Conservation (phyloP, 495 filamentous ascomycete species). For the Penicillium alfredii region DNA sequence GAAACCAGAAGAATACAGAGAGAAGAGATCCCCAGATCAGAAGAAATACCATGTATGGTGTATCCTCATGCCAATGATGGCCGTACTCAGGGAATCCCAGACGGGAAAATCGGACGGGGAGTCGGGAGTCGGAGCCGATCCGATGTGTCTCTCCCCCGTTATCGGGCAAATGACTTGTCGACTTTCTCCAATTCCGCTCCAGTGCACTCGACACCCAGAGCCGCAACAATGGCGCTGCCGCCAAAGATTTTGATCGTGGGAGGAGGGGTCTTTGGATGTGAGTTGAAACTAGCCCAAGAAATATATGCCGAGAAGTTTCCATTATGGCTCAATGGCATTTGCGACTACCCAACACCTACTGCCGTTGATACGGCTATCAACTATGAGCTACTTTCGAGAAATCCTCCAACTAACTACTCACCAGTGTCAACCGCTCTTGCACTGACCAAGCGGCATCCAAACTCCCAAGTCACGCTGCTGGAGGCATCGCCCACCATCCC, state of each 20-base stretch:
- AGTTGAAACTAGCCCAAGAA: no score
- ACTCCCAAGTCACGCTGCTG: conserved; percentile 57
- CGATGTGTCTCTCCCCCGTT: conserved; percentile 1
- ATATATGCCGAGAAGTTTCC: no score
- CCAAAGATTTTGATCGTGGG: conserved; percentile 66
- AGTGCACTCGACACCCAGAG: background rate
- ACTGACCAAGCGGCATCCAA: conserved; percentile 52
- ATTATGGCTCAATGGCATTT: no score
- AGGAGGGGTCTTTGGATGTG: conserved; percentile 70
- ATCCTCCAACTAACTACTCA: conserved; percentile 8
- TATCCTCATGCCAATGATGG: no score
- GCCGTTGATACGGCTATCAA: no score
- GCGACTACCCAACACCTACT: background rate
- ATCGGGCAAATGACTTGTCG: no score
- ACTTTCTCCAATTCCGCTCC: conserved; percentile 1
- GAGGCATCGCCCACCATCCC: conserved; percentile 64
- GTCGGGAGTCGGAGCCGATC: conserved; percentile 5
- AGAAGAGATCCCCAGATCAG: background rate
- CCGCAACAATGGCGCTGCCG: conserved; percentile 33
- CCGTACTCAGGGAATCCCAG: no score
- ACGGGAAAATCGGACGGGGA: no score
- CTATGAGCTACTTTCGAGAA: no score
- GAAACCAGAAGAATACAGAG: no score
- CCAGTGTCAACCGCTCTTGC: conserved; percentile 59
- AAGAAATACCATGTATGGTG: no score